Conservation (phyloP, 2,329 filamentous ascomycete species). For the Colletotrichum tanaceti region DNA sequence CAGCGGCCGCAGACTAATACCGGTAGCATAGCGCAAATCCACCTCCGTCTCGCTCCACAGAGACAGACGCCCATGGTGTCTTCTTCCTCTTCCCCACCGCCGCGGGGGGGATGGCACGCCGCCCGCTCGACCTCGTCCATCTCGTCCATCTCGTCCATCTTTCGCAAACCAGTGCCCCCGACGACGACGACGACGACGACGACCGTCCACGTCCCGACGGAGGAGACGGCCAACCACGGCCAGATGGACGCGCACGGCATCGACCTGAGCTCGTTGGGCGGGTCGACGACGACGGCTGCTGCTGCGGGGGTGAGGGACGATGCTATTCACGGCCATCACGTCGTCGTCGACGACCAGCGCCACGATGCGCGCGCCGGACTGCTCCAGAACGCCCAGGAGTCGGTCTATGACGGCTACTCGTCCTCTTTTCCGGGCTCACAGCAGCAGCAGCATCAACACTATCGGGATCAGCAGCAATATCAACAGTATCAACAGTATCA, state of each 20-base stretch:
- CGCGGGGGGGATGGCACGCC: conserved; percentile 1
- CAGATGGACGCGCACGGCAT: conserved; percentile 35
- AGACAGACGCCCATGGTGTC: conserved; percentile 4
- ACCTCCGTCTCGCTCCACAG: conserved; percentile 10
- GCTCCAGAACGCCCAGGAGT: conserved; percentile 28
- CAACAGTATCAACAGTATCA: not conserved
- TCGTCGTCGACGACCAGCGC: conserved; percentile 22
- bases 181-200: too few relatives aligned
- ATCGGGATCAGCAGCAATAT: conserved; percentile 1
- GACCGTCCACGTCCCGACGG: conserved; percentile 17
- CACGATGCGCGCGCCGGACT: conserved; percentile 28
- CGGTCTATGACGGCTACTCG: not conserved
- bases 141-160: conserved; percentile 21
- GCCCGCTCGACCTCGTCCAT: conserved; percentile 10
- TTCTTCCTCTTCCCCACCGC: not conserved
- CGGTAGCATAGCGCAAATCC: conserved; percentile 23
- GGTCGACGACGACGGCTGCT: conserved; percentile 2
- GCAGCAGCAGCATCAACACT: conserved; percentile 8
- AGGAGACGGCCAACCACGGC: not conserved
- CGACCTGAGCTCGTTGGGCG: conserved; percentile 35
- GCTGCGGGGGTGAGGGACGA: not conserved
- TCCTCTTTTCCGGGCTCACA: not conserved
- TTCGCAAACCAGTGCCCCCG: conserved; percentile 9
- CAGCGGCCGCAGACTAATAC: too few relatives aligned
- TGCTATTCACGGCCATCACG: not conserved